phyloP scores from a whole-genome alignment of 2,329 filamentous ascomycete species.

The Hypoxylon sp. region DNA sequence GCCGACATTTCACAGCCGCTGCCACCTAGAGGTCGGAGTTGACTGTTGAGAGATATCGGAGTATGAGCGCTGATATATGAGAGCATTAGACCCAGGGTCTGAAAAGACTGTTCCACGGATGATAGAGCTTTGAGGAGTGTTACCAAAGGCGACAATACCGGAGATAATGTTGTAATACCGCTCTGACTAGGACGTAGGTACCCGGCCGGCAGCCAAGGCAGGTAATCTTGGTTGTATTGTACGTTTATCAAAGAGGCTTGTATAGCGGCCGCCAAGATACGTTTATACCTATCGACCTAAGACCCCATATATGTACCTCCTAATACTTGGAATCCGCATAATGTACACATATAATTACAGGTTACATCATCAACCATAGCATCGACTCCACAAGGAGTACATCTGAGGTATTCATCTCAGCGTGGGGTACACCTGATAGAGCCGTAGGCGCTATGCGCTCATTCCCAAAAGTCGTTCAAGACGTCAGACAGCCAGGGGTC shows the following conservation, averaged over 20 bases:
- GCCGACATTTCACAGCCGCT: neutral
- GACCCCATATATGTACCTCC: too few species aligned
- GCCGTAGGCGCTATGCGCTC: neutral
- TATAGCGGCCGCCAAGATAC: too few species aligned
- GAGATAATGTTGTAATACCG: neutral
- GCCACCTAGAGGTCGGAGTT: neutral
- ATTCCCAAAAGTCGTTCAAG: conserved; percentile 18
- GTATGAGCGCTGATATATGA: neutral
- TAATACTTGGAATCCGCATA: too few species aligned
- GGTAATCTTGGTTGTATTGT: too few species aligned
- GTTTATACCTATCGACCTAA: too few species aligned
- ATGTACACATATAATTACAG: too few species aligned
- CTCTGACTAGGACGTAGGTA: neutral
- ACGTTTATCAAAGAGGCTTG: too few species aligned
- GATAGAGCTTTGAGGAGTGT: neutral
- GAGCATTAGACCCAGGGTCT: neutral
- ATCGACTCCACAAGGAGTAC: neutral
- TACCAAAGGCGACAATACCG: neutral
- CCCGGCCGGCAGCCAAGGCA: too few species aligned
- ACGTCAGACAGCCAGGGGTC: conserved; percentile 17
- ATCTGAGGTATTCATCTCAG: too few species aligned
- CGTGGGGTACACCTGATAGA: too few species aligned
- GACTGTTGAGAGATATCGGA: neutral
- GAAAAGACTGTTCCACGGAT: neutral
- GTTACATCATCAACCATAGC: neutral